phyloP scores from a whole-genome alignment of 768 basidiomycete species.

The Lactifluus piperatus region DNA sequence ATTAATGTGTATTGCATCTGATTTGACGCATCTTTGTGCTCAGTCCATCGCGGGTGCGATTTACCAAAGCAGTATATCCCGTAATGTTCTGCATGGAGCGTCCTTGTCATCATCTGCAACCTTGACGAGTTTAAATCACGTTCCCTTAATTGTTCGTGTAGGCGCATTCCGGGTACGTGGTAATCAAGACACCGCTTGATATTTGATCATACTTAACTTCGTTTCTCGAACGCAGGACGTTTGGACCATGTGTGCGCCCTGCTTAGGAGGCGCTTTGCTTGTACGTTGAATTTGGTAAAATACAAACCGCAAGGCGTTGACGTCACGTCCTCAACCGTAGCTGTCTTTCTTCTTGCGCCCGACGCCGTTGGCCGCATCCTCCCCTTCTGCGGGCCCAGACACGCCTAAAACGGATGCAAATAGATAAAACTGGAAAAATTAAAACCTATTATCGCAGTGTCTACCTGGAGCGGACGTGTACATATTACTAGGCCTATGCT shows the following conservation, averaged over 20 bases:
- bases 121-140: background rate
- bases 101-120: background rate
- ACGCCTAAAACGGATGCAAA: background rate
- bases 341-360: conserved; percentile 17
- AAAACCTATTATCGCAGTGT: background rate
- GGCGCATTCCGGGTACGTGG: conserved; percentile 14
- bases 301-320: background rate
- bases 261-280: conserved; percentile 18
- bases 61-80: conserved; percentile 31
- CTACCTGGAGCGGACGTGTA: background rate
- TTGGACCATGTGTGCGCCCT: conserved; percentile 20
- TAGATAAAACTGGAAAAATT: background rate
- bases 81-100: background rate
- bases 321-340: conserved; percentile 4
- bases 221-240: conserved; percentile 8
- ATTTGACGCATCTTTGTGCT: conserved; percentile 7
- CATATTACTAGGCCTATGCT: background rate
- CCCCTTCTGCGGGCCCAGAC: background rate
- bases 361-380: conserved; percentile 1
- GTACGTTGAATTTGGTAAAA: conserved; percentile 6
- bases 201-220: conserved; percentile 6
- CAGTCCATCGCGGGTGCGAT: conserved; percentile 73
- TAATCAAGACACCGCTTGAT: background rate
- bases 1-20: background rate
- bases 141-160: conserved; percentile 11